phyloP scores from a whole-genome alignment of 2,329 filamentous ascomycete genomes.

The Talaromyces sp. region DNA sequence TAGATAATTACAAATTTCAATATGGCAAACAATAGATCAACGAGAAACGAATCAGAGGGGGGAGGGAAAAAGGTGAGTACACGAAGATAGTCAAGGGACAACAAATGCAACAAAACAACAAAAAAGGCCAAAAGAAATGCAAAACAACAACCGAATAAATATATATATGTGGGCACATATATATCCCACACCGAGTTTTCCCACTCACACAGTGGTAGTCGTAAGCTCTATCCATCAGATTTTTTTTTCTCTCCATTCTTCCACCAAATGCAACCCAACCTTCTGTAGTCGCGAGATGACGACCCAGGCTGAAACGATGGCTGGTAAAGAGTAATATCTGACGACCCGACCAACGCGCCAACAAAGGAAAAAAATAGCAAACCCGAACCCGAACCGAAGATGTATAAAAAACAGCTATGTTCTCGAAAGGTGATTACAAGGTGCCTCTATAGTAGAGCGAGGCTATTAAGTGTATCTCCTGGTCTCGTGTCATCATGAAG shows the following conservation, averaged over 20 bases:
- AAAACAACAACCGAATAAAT: constrained; percentile 12
- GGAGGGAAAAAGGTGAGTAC: constrained; percentile 18
- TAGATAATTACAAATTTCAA: constrained; percentile 13
- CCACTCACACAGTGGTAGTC: constrained; percentile 15
- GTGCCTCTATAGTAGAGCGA: constrained; percentile 6
- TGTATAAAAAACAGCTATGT: constrained; percentile 4
- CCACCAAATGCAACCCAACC: background rate
- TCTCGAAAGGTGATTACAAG: constrained; percentile 12
- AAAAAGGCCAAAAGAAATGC: constrained; percentile 46
- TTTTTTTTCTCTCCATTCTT: background rate
- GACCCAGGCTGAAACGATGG: background rate
- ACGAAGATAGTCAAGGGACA: background rate
- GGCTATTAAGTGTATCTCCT: constrained; percentile 23
- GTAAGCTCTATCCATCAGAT: constrained; percentile 16
- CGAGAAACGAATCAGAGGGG: constrained; percentile 22
- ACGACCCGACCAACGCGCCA: constrained; percentile 11
- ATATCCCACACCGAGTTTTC: constrained; percentile 21
- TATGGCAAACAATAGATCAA: constrained; percentile 16
- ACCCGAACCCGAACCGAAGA: constrained; percentile 6
- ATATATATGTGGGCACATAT: constrained; percentile 14
- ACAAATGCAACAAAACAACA: constrained; percentile 18
- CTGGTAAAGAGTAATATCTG: background rate
- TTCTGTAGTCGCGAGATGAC: background rate
- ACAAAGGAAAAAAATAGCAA: constrained; percentile 10
- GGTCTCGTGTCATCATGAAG: constrained; percentile 35